phyloP scores from a whole-genome alignment of 768 basidiomycete genomes.

The Hypholoma sublateritium region DNA sequence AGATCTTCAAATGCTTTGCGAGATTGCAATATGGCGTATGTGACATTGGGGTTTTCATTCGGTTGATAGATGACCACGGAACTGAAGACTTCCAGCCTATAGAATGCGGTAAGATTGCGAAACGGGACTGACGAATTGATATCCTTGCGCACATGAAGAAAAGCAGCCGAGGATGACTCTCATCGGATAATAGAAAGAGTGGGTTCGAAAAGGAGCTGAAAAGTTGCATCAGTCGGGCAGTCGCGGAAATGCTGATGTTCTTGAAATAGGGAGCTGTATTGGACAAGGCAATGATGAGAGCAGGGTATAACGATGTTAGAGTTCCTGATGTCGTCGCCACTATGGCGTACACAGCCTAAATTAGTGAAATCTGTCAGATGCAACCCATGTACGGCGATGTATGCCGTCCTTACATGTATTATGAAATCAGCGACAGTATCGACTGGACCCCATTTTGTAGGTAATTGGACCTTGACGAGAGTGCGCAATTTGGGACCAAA shows the following conservation, averaged over 20 bases:
- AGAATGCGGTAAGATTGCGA: neutral
- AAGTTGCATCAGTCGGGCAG: conserved; percentile 82
- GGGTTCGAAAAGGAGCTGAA: conserved; percentile 92
- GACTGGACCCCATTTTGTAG: conserved; percentile 71
- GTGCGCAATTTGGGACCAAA: conserved; percentile 73
- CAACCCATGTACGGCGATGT: neutral
- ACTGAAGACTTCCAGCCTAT: conserved; percentile 90
- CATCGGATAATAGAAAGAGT: conserved; percentile 86
- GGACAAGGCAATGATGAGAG: conserved; percentile 85
- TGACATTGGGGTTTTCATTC: conserved; percentile 81
- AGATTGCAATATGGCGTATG: conserved; percentile 82
- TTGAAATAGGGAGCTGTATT: conserved; percentile 89
- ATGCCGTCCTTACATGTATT: conserved; percentile 61
- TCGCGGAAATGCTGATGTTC: conserved; percentile 76
- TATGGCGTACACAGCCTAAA: conserved; percentile 83
- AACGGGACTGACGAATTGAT: neutral
- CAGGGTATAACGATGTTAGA: conserved; percentile 85
- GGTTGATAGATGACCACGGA: conserved; percentile 77
- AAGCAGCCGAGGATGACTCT: conserved; percentile 89
- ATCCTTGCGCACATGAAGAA: conserved; percentile 75
- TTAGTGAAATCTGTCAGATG: conserved; percentile 9
- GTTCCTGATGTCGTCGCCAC: conserved; percentile 85
- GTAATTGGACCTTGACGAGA: conserved; percentile 64
- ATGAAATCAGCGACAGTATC: conserved; percentile 86
- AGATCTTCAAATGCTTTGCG: conserved; percentile 88